Evolutionary conservation across 2,329 filamentous ascomycete species (phyloP), one percentile per base, ranked within the genome.

Genomic region (Microcyclospora tardicrescens): DNA sequence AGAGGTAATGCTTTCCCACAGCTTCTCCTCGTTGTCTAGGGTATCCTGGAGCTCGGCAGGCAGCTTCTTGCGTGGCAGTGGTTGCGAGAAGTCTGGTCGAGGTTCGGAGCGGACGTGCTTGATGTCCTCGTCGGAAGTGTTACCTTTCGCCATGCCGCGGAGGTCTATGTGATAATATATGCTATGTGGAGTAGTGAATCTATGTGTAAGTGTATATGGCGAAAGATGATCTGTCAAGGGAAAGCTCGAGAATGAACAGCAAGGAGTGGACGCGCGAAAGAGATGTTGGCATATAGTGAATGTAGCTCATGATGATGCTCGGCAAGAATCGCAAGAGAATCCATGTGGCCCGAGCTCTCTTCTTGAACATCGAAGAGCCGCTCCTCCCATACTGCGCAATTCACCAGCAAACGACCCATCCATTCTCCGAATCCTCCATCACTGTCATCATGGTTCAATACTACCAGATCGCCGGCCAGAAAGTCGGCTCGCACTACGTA

Each of bases 21-120:
- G 77, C 51, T 76, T 78, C 27, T 84, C 81, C 9, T 93, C 70
- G 39, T 63, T 62, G 47, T 78, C 69, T 6, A 77, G 61, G 2
- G 71, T 66, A 28, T 67, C 64, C 57, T 77, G 73, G 2, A 78
- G 58, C 27, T 68, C 63, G 35, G 64, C 61, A n/a, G 72, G 68
- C 11, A 78, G 66, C 43, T 63, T 65, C 51, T 66, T 65, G 40
- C 66, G 61, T 34, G 69, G 60, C n/a, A 68, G 58, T 13, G 63
- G 67, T 46, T 63, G 51, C 10, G 60, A 61, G 57, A 67, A 67
- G 50, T 70, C 67, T 3, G 67, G 67, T 33, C 63, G 58, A 9
- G 61, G 50, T 46, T 66, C 65, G 34, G 52, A 45, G 38, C 66
- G 62, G 40, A 61, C 57, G 47, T 56, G 63, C 11, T 61, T 58